Evolutionary conservation across 495 filamentous ascomycete genomes (phyloP), one percentile per base, ranked within the genome.

Genomic region (Aspergillus cavernicola): DNA sequence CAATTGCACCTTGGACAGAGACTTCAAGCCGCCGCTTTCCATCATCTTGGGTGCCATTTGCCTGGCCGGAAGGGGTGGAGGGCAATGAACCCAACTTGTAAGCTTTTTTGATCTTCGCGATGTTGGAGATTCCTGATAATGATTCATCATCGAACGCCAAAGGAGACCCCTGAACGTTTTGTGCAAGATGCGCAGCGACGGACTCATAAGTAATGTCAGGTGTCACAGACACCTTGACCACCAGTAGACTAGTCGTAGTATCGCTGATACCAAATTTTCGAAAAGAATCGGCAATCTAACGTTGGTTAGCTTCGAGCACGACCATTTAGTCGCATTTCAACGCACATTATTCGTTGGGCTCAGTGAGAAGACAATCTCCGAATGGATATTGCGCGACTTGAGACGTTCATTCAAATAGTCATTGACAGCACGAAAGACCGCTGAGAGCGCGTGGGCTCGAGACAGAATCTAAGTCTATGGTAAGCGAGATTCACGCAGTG

Each of bases 211-310:
- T 76, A 22, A 80, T 76, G 24, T 72, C 68, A 31, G 74, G 68
- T 7, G 67, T 62, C 20, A 68, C 55, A 22, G 56, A 71, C 39
- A 97, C 75, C 69, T 96, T 97, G 54, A 96, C 76, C 36, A 87
- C 80, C 43, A 96, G 70, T 13, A 98, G 67, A 56, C 80, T 66
- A 24, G 78, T 82, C 6, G 87, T 96, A 13, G 72, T 73, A 24
- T 88, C 80, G 2, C 77, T 65, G 51, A 97, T 85, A 37, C 93
- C 93, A 62, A 93, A 95, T 50, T 85, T 84, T 22, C 89, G 84
- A 71, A 96, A 96, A 5, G 90, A 85, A 58, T 96, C 90, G 36
- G 90, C 80, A 60, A 98, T 97, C 91, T 96, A 62, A 32, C 18
- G 8, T 37, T 20, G 22, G 57, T 75, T 55, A 71, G 68, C 51